Evolutionary conservation across 2,329 filamentous ascomycete species (phyloP), one percentile per base, ranked within the genome.

Genomic region (Curvularia verruculosa): DNA sequence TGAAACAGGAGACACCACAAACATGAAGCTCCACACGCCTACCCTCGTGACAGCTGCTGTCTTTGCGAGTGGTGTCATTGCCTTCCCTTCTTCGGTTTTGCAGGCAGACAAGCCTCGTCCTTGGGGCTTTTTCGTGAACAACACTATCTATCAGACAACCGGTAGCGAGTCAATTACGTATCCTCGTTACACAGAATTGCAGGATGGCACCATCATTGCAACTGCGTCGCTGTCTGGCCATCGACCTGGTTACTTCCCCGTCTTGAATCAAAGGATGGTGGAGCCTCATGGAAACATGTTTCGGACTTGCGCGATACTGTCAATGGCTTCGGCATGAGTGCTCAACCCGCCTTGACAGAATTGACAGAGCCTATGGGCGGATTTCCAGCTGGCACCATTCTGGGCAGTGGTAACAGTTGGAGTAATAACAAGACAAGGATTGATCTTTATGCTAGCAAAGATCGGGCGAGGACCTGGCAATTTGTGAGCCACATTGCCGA

Each of bases 321-420:
- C 41, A 87, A 89, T 63, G 82, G 82, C 36, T 85, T 83, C 78
- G 87, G 88, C 5, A 69, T 89, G 54, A 81, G 85, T 37, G 88
- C 88, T 7, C 66, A 67, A 45, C 66, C 66, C 7, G 57, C 58
- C 18, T 39, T 67, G 48, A 39, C 58, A 6, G 58, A 59, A 26
- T 49, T 68, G 28, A 58, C 58, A 1, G 52, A 58, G 36, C 54
- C 59, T 29, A 60, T 68, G 52, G 66, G 48, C 8, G 62, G 56
- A 3, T 68, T 64, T 31, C 47, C 48, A 8, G 64, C 60, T 12
- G 66, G 66, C n/a, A 69, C 66, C 0, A 59, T 69, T 2, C 24
- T 69, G 31, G 72, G 81, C 7, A 80, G 85, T 0, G 86, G 85
- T 1, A 66, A 65, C 13, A 63, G 53, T 45, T 76, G 69, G 57